Percentiles rank a stretch among this genome's conserved stretches.
Evolutionary conservation across 805 yeast species (phyloP).

Genomic region (Candida yuanshanica): DNA sequence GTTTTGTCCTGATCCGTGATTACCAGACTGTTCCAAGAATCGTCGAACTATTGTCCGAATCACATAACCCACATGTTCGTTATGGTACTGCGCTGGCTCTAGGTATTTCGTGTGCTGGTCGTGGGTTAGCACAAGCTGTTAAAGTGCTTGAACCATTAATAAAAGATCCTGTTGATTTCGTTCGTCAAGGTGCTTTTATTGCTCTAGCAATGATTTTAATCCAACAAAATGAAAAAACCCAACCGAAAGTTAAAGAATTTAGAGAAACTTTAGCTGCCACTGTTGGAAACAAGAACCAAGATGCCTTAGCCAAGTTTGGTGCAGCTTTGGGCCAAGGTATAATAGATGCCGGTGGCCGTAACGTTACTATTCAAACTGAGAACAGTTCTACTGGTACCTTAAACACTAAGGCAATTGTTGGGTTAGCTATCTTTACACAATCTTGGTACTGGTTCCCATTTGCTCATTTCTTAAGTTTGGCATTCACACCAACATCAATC

Average conservation of each 20-base stretch:
- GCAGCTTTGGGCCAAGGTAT: constrained; percentile 97
- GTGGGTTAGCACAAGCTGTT: constrained; percentile 80
- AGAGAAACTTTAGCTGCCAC: constrained; percentile 70
- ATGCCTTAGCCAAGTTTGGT: constrained; percentile 95
- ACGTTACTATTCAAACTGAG: constrained; percentile 89
- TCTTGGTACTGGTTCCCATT: constrained; percentile 99
- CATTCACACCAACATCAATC: constrained; percentile 88
- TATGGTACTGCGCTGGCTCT: constrained; percentile 97
- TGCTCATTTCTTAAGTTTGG: constrained; percentile 85
- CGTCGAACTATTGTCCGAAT: constrained; percentile 86
- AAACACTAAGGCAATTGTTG: constrained; percentile 88
- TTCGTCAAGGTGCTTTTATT: constrained; percentile 94
- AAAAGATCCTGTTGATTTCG: constrained; percentile 93
- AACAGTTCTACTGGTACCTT: constrained; percentile 84
- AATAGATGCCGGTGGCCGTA: constrained; percentile 97
- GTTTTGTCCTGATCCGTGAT: constrained; percentile 86
- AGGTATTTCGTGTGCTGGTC: constrained; percentile 96
- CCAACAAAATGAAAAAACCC: constrained; percentile 77
- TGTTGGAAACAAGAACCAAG: constrained; percentile 87
- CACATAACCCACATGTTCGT: constrained; percentile 97
- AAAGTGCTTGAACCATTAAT: constrained; percentile 90
- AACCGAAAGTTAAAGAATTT: constrained; percentile 73
- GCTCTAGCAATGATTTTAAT: constrained; percentile 88
- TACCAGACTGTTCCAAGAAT: constrained; percentile 92
- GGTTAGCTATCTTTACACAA: constrained; percentile 83